A percentile compares a stretch with the other conserved stretches of the same genome.
These are phyloP conservation scores for Chytriomyces confervae DNA, from an alignment of 192 early-diverging fungal species.

Conservation along the genomic window DNA sequence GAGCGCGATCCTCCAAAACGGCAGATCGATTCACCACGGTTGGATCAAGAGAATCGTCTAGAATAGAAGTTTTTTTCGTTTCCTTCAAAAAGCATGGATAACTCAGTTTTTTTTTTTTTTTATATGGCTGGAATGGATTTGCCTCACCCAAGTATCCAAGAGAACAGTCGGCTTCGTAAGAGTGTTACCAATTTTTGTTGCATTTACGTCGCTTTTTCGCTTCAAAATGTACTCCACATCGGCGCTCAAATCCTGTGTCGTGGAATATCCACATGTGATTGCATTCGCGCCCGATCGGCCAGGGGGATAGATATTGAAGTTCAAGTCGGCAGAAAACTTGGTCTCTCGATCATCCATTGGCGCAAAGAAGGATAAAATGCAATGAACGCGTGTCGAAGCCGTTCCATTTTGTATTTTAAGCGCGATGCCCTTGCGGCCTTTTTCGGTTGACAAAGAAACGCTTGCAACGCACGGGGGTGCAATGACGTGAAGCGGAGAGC, in stretches of 20 bases:
- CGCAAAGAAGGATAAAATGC: constrained; percentile 14
- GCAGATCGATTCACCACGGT: too few species aligned
- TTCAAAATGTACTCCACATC: constrained; percentile 35
- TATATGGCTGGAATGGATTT: too few species aligned
- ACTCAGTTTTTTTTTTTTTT: too few species aligned
- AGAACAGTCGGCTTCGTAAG: constrained; percentile 16
- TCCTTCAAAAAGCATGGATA: not conserved
- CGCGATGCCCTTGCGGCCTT: not conserved
- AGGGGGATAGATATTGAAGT: too few species aligned
- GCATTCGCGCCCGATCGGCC: not conserved
- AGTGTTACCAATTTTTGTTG: constrained; percentile 14
- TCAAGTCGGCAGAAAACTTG: not conserved
- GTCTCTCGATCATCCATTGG: not conserved
- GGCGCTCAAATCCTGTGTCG: constrained; percentile 16
- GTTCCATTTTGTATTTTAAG: not conserved
- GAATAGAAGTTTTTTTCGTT: constrained; percentile 6
- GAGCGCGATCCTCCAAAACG: too few species aligned
- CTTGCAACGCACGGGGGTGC: not conserved
- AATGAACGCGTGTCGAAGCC: constrained; percentile 20
- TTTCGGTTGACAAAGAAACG: not conserved
- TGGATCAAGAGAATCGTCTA: constrained; percentile 9
- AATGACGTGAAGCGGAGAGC: not conserved
- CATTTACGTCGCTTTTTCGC: not conserved
- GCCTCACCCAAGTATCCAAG: constrained; percentile 29
- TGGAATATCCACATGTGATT: constrained; percentile 9